Percentiles rank a stretch among this genome's conserved stretches.
Evolutionary conservation across 2,329 filamentous ascomycete species (phyloP).

Genomic region (Rhynchosporium secalis): DNA sequence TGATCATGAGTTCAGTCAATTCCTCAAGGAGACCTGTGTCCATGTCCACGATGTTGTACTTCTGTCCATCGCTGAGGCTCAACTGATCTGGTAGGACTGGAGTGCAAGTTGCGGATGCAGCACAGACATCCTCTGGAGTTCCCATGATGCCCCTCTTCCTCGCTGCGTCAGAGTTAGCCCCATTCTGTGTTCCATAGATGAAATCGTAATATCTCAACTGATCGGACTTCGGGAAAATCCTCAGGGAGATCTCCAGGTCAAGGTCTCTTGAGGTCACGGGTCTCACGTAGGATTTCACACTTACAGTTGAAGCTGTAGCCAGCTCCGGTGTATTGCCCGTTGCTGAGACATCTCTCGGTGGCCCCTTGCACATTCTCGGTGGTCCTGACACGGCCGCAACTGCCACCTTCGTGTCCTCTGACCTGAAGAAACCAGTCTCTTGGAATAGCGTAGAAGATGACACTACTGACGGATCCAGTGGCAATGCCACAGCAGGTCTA

Average conservation of each 20-base stretch:
- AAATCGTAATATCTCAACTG: neutral
- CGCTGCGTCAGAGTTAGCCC: neutral
- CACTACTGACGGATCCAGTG: neutral
- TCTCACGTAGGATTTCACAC: neutral
- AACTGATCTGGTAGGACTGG: neutral
- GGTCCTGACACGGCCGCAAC: neutral
- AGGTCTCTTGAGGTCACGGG: neutral
- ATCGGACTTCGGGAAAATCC: neutral
- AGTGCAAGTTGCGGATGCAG: neutral
- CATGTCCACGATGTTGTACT: slow-evolving; percentile 13
- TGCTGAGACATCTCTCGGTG: slow-evolving; percentile 8
- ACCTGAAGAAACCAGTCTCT: slow-evolving; percentile 1
- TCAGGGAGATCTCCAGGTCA: neutral
- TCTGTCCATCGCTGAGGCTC: slow-evolving; percentile 12
- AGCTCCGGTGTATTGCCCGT: neutral
- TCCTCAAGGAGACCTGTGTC: slow-evolving; percentile 6
- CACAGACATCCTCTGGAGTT: slow-evolving; percentile 1
- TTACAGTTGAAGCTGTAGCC: slow-evolving; percentile 6
- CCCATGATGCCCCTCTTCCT: neutral
- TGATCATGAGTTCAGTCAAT: neutral
- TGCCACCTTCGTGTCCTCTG: slow-evolving; percentile 13
- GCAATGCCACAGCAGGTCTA: neutral
- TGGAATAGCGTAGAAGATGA: slow-evolving; percentile 6
- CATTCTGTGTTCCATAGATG: neutral
- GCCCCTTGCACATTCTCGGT: neutral